Conservation (phyloP, 352 stramenopile genomes). For the Globisporangium irregulare region DNA sequence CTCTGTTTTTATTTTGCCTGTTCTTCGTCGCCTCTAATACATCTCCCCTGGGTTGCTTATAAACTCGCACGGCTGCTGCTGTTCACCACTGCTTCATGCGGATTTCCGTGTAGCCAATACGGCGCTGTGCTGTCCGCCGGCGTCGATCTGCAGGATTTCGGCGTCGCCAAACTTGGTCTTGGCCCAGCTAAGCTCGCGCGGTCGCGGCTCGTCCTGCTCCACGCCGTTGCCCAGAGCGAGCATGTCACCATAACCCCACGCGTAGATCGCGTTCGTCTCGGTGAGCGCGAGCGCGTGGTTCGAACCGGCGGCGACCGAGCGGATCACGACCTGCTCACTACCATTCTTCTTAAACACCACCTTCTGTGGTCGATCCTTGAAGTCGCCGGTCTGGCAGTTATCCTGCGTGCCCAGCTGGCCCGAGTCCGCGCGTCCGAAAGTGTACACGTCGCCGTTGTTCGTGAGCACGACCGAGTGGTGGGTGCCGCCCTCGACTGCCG, state of each 20-base stretch:
- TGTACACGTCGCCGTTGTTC: conserved; percentile 84
- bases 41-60: not conserved
- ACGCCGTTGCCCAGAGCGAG: conserved; percentile 83
- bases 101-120: conserved; percentile 45
- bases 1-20: no score
- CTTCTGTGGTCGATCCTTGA: conserved; percentile 77
- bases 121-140: conserved; percentile 86
- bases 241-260: conserved; percentile 94
- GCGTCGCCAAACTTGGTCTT: conserved; percentile 67
- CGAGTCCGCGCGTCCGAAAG: conserved; percentile 93
- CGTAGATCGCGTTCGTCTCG: conserved; percentile 71
- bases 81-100: not conserved
- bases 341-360: conserved; percentile 35
- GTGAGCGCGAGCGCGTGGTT: conserved; percentile 88
- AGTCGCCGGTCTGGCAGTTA: conserved; percentile 67
- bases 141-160: conserved; percentile 72
- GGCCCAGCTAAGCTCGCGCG: conserved; percentile 57
- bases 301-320: conserved; percentile 63
- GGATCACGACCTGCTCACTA: conserved; percentile 20
- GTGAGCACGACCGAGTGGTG: conserved; percentile 93
- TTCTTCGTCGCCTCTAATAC: not conserved
- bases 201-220: conserved; percentile 78
- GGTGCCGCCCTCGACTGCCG: conserved; percentile 84
- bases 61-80: not conserved
- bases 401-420: conserved; percentile 90